These are phyloP conservation scores for Pelargonium cotyledonis DNA, from an alignment of 441 rosid species.

Conservation along the genomic window DNA sequence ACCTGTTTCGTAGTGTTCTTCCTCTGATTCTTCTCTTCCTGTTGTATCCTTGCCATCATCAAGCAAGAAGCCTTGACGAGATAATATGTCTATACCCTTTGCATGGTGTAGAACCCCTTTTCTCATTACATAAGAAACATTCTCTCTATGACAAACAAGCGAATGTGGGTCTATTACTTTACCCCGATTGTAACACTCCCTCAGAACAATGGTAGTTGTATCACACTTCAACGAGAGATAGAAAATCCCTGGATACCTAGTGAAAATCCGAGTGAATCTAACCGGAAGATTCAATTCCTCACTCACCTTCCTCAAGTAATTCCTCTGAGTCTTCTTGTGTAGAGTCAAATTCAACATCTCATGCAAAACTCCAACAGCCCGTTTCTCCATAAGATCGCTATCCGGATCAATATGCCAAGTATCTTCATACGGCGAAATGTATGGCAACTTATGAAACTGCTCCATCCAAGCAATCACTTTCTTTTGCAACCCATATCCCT, in stretches of 20 bases:
- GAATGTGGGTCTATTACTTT: slow-evolving; percentile 79
- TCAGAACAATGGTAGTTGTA: slow-evolving; percentile 77
- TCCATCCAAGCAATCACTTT: slow-evolving; percentile 95
- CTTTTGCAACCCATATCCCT: slow-evolving; percentile 85
- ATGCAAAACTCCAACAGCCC: slow-evolving; percentile 82
- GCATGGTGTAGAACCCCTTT: slow-evolving; percentile 73
- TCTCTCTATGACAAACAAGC: slow-evolving; percentile 57
- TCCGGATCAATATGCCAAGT: slow-evolving; percentile 58
- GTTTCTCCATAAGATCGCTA: slow-evolving; percentile 93
- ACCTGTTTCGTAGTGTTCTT: slow-evolving; percentile 38
- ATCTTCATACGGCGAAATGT: slow-evolving; percentile 89
- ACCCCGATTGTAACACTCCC: slow-evolving; percentile 79
- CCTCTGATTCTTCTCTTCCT: slow-evolving; percentile 30
- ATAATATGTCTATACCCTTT: slow-evolving; percentile 50
- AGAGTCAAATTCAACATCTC: slow-evolving; percentile 81
- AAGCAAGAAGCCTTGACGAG: slow-evolving; percentile 40
- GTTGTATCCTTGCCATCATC: slow-evolving; percentile 31
- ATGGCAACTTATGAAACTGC: slow-evolving; percentile 89
- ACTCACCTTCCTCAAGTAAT: slow-evolving; percentile 83
- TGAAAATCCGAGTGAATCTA: slow-evolving; percentile 80
- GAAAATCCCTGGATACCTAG: slow-evolving; percentile 90
- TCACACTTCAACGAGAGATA: slow-evolving; percentile 92
- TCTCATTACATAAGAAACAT: slow-evolving; percentile 84
- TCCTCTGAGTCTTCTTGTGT: slow-evolving; percentile 95
- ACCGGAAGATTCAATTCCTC: slow-evolving; percentile 76